Base-by-base conservation (phyloP, 192 early-diverging fungal genomes). In the Physocladia obscura region DNA sequence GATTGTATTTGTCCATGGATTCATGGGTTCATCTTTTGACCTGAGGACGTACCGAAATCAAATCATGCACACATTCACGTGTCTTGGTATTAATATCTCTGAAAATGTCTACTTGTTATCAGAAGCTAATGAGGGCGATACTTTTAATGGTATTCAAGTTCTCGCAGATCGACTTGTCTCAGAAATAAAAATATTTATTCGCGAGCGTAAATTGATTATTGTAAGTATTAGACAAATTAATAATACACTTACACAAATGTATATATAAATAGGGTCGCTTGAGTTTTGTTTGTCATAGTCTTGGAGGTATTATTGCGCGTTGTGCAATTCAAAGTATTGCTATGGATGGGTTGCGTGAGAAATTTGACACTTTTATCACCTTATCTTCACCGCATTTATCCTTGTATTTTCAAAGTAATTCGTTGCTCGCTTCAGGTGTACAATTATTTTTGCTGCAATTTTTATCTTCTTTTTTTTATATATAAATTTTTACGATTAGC, bases 1-100 rank as follows among this genome's bases (percentile, higher is more conserved):
- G 38, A 68, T 74, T 11, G 73, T 74, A 32, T 74, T 74, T 44
- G 73, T 74, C 30, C 73, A 74, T 51, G 73, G 73, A 3, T 50
- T 74, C 2, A 11, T 74, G 11, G 73, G 73, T 17, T 26, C 15
- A 0, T 74, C 63, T 2, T 60, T 49, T 44, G 73, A 74, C 36
- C 40, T 74, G 26, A n/a, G 57, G 40, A 60, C 37, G 6, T 74
- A 62, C 34, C 5, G 67, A 3, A 74, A 74, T 50, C 54, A 57
- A 21, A 39, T 65, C 21, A 34, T 54, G 22, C 49, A 67, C 35
- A 31, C 65, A 22, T 30, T 59, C 1, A 37, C 49, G 37, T 59
- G 38, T 3, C 31, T 67, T 2, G 38, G 44, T 6, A 17, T 47
- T 4, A 37, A 57, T 3, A 54, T 19, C 4, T 34, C 32, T 15